phyloP scores from a whole-genome alignment of 2,329 filamentous ascomycete genomes.

The Xylariaceae sp. region DNA sequence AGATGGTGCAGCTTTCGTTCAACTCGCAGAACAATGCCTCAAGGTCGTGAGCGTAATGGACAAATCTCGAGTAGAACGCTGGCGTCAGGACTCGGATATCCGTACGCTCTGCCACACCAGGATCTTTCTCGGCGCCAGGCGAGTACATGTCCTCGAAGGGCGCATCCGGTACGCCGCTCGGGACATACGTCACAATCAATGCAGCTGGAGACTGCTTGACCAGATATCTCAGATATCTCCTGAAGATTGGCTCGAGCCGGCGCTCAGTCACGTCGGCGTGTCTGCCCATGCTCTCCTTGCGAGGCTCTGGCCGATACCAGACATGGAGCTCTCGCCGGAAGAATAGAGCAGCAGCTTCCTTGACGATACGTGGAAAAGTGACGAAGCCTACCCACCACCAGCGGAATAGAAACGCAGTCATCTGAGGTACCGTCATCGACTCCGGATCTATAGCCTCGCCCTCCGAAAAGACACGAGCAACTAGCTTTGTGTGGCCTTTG shows the following conservation, averaged over 20 bases:
- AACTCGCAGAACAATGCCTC: constrained; percentile 56
- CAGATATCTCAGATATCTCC: constrained; percentile 39
- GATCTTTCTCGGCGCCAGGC: constrained; percentile 12
- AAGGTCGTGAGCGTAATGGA: constrained; percentile 53
- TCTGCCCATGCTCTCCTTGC: constrained; percentile 46
- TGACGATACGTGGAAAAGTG: constrained; percentile 58
- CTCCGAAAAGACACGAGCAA: constrained; percentile 51
- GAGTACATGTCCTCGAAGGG: constrained; percentile 32
- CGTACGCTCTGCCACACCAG: constrained; percentile 28
- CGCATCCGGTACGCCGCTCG: constrained; percentile 37
- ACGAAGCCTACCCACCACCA: constrained; percentile 65
- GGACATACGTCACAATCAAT: constrained; percentile 45
- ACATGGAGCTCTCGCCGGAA: constrained; percentile 51
- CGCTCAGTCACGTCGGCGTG: constrained; percentile 42
- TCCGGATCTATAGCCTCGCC: constrained; percentile 42
- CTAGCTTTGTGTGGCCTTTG: constrained; percentile 51
- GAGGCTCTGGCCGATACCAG: constrained; percentile 58
- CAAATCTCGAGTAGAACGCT: constrained; percentile 58
- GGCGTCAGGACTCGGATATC: constrained; percentile 56
- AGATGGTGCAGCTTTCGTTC: constrained; percentile 50
- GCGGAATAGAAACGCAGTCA: constrained; percentile 36
- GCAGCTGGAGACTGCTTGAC: constrained; percentile 37
- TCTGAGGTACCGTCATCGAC: constrained; percentile 34
- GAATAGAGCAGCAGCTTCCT: constrained; percentile 51
- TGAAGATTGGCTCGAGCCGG: constrained; percentile 38